Conservation (phyloP, 139 green algal species). For the Chlamydomonas urium region DNA sequence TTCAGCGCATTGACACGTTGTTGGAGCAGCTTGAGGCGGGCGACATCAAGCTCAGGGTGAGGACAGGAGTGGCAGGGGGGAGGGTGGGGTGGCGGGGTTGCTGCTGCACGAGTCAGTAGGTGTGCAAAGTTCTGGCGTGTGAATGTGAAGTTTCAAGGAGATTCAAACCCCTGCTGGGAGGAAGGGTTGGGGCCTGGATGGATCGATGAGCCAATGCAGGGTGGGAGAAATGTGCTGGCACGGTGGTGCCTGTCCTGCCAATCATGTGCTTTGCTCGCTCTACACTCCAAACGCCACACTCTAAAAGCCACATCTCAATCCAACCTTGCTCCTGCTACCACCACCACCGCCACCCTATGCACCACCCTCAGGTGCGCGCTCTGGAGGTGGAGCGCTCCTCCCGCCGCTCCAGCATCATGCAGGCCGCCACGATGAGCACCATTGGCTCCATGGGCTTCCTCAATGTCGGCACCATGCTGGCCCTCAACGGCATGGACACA, state of each 20-base stretch:
- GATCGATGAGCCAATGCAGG: too few relatives aligned
- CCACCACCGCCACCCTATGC: too few relatives aligned
- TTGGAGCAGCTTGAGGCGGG: slow-evolving; percentile 57
- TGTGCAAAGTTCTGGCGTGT: too few relatives aligned
- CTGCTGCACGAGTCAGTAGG: too few relatives aligned
- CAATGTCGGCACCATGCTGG: slow-evolving; percentile 64
- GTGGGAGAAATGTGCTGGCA: too few relatives aligned
- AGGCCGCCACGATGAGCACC: slow-evolving; percentile 59
- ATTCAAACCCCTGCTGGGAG: too few relatives aligned
- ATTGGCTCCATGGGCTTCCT: slow-evolving; percentile 58
- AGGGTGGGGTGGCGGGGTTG: too few relatives aligned
- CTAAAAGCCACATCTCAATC: not conserved
- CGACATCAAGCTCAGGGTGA: slow-evolving; percentile 62
- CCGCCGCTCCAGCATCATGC: slow-evolving; percentile 47
- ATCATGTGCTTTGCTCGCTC: not conserved
- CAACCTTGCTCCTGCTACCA: not conserved
- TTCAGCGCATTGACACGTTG: slow-evolving; percentile 57
- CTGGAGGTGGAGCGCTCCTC: slow-evolving; percentile 72
- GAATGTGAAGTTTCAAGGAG: too few relatives aligned
- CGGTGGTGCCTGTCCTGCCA: not conserved
- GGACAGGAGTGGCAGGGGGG: too few relatives aligned
- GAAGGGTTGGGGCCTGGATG: too few relatives aligned
- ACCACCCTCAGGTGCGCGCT: slow-evolving; percentile 62
- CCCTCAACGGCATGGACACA: slow-evolving; percentile 24
- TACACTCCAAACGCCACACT: too few relatives aligned